Conservation (phyloP, 1,284 basidiomycete species). For the Malassezia obtusa region DNA sequence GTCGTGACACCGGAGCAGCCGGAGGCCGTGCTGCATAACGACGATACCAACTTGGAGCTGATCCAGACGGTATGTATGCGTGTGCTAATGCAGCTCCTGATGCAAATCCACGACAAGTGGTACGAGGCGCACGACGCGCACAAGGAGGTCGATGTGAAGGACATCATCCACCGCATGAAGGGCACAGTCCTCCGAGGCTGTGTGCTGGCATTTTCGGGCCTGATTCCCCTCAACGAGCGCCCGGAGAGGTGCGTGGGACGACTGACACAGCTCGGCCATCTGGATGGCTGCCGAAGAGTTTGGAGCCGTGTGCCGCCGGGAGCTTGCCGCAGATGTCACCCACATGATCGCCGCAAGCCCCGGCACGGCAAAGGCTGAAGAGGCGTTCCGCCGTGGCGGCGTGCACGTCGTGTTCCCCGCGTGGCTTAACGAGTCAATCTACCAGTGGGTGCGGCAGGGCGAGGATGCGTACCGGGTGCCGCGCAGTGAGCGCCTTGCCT, state of each 20-base stretch:
- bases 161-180: constrained; percentile 73
- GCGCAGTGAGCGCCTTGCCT: not conserved
- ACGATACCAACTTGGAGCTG: constrained; percentile 73
- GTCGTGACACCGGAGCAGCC: constrained; percentile 2
- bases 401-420: constrained; percentile 73
- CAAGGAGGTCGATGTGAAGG: constrained; percentile 50
- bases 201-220: constrained; percentile 78
- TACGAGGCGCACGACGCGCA: constrained; percentile 50
- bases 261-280: constrained; percentile 57
- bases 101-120: constrained; percentile 65
- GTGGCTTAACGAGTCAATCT: constrained; percentile 79
- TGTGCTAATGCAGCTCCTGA: constrained; percentile 56
- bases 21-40: constrained; percentile 27
- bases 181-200: constrained; percentile 63
- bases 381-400: constrained; percentile 56
- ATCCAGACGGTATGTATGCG: constrained; percentile 58
- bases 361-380: constrained; percentile 81
- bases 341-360: constrained; percentile 79
- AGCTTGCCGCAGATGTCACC: constrained; percentile 62
- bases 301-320: constrained; percentile 68
- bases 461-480: constrained; percentile 59
- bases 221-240: constrained; percentile 73
- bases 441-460: constrained; percentile 65
- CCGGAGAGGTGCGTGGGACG: constrained; percentile 57
- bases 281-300: constrained; percentile 81